These are phyloP conservation scores for Porphyra umbilicalis DNA, from an alignment of 31 red algal genomes.

Conservation along the genomic window DNA sequence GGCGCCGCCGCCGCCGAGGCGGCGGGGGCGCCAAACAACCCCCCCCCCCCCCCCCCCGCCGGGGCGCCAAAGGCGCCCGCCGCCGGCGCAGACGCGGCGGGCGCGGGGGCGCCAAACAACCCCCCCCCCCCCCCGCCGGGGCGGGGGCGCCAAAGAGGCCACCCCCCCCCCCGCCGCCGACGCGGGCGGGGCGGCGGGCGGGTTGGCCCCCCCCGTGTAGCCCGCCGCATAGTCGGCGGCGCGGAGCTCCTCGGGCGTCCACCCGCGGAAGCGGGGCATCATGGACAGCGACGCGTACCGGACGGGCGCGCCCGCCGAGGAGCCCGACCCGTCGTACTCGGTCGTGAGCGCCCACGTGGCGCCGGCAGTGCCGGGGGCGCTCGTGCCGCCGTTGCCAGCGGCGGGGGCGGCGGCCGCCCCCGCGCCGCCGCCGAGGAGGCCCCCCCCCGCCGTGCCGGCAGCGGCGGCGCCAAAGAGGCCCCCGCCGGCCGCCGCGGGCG, in stretches of 20 bases:
- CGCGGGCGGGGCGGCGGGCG: neutral
- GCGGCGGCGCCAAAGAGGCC: neutral
- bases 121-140: neutral
- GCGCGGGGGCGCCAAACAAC: neutral
- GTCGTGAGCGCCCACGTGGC: neutral
- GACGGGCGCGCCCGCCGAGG: neutral
- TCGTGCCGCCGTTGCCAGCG: neutral
- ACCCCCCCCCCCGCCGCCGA: neutral
- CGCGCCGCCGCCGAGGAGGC: neutral
- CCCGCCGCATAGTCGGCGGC: neutral
- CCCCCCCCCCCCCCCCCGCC: too few relatives aligned
- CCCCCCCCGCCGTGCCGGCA: neutral
- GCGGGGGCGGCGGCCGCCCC: neutral
- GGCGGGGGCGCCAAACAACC: neutral
- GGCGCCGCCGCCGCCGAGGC: too few relatives aligned
- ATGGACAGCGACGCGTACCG: neutral
- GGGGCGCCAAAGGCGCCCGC: neutral
- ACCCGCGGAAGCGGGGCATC: neutral
- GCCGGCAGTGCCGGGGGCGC: neutral
- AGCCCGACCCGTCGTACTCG: neutral
- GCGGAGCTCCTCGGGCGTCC: neutral
- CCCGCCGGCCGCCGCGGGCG: neutral
- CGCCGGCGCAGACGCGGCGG: too few relatives aligned
- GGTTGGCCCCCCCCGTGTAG: neutral
- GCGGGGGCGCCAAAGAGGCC: neutral